Percentiles rank a stretch among this genome's conserved stretches.
Evolutionary conservation across 2,329 filamentous ascomycete genomes (phyloP).

Genomic region (Aureobasidium sp.): DNA sequence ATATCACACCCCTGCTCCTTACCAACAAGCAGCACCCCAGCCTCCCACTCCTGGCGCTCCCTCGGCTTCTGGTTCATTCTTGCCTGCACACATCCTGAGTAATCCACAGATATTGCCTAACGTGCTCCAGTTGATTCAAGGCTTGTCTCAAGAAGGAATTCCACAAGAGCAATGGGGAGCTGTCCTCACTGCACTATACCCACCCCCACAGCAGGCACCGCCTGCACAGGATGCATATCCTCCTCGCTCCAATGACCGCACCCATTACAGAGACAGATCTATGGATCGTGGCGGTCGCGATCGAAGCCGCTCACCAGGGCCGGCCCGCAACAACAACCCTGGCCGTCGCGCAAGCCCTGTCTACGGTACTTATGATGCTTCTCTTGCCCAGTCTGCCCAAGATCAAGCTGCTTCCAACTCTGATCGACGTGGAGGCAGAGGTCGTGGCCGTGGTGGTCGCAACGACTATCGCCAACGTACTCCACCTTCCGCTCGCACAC

Average conservation of each 20-base stretch:
- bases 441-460: slow-evolving; percentile 45
- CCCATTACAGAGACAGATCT: slow-evolving; percentile 6
- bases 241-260: slow-evolving; percentile 12
- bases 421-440: slow-evolving; percentile 33
- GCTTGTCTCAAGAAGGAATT: slow-evolving; percentile 65
- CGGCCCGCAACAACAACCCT: slow-evolving; percentile 42
- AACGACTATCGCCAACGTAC: slow-evolving; percentile 79
- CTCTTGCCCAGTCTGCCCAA: slow-evolving; percentile 11
- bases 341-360: slow-evolving; percentile 59
- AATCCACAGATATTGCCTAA: slow-evolving; percentile 50
- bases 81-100: slow-evolving; percentile 30
- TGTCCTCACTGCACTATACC: slow-evolving; percentile 42
- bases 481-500: slow-evolving; percentile 31
- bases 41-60: slow-evolving; percentile 5
- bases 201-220: slow-evolving; percentile 18
- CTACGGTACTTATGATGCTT: slow-evolving; percentile 62
- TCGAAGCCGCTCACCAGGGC: slow-evolving; percentile 58
- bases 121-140: slow-evolving; percentile 66
- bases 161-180: slow-evolving; percentile 66
- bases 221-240: slow-evolving; percentile 12
- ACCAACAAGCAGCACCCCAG: slow-evolving; percentile 3
- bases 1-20: slow-evolving; percentile 8
- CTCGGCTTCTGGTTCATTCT: slow-evolving; percentile 18
- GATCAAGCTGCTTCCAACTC: slow-evolving; percentile 14
- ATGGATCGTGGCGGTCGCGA: slow-evolving; percentile 59